A percentile compares a stretch with the other conserved stretches of the same genome.
Evolutionary conservation across 2,329 filamentous ascomycete species (phyloP).

Genomic region (Cladosporium phlei): DNA sequence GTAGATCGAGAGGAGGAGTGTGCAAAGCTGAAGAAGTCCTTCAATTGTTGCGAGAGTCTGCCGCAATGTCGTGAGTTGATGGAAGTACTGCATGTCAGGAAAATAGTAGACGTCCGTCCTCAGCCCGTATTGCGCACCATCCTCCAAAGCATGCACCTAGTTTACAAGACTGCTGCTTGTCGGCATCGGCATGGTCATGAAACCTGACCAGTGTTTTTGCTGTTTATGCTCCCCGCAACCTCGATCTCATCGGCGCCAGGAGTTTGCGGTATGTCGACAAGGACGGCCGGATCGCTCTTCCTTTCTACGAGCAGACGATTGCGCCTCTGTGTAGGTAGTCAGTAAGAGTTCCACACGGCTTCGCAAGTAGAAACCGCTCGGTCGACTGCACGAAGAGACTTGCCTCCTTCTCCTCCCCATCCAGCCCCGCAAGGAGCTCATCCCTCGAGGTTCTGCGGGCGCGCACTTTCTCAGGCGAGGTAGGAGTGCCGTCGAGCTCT

Average conservation of each 20-base stretch:
- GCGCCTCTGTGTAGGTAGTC: slow-evolving; percentile 30
- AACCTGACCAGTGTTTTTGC: no score
- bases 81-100: not conserved
- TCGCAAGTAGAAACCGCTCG: not conserved
- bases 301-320: slow-evolving; percentile 34
- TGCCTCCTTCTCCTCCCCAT: slow-evolving; percentile 25
- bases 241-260: slow-evolving; percentile 43
- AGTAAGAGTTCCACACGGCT: not conserved
- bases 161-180: not conserved
- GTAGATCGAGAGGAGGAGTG: no score
- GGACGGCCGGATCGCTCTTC: slow-evolving; percentile 40
- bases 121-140: slow-evolving; percentile 6
- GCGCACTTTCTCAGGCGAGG: slow-evolving; percentile 22
- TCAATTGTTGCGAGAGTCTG: not conserved
- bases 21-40: no score
- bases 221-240: slow-evolving; percentile 11
- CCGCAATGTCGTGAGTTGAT: not conserved
- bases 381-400: not conserved
- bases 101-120: not conserved
- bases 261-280: slow-evolving; percentile 42
- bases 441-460: slow-evolving; percentile 8
- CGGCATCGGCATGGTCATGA: no score
- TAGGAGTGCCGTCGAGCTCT: slow-evolving; percentile 39
- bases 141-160: not conserved
- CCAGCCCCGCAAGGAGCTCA: slow-evolving; percentile 9